Evolutionary conservation across 2,329 filamentous ascomycete genomes (phyloP), one percentile per base, ranked within the genome.

Genomic region (Colletotrichum camelliae): DNA sequence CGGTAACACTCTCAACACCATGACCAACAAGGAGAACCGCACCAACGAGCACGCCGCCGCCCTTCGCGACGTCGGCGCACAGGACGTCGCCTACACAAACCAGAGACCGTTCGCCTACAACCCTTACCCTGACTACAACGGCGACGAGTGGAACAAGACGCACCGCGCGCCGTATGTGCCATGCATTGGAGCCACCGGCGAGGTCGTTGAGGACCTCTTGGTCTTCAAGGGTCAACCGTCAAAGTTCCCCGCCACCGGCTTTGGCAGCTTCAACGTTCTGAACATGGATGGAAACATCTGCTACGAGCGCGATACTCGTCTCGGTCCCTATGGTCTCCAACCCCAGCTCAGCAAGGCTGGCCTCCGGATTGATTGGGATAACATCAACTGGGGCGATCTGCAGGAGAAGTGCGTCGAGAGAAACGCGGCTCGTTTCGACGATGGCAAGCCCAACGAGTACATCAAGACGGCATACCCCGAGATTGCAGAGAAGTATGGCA

Each of bases 81-180:
- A 78, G 77, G 43, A 80, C 80, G 72, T 81, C 87, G 21, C 78
- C 82, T 33, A 81, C 69, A 81, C 84, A 15, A 85, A 89, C 58
- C 84, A 87, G 58, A 70, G 66, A 89, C 91, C 1, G 86, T 90
- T 70, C 86, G 89, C 65, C 24, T 95, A 94, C 83, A 89, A 93
- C 74, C 94, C 94, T 0, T 96, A 95, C 77, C 94, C 94, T 1
- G 86, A 90, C 18, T 95, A 95, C 84, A 93, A 94, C 80, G 89
- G 88, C 67, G 84, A 86, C 5, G 83, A 86, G 16, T 96, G 93
- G 93, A 89, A 87, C 79, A 84, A 85, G 64, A 82, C 85, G 35
- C 89, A 89, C 77, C 87, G 89, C 64, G 93, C 92, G 18, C 82
- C 88, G 70, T 91, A 93, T 79, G 88, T 91, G 7, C 84, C 92